Evolutionary conservation across 2,329 filamentous ascomycete species (phyloP), one percentile per base, ranked within the genome.

Genomic region (Pezicula neosporulosa): DNA sequence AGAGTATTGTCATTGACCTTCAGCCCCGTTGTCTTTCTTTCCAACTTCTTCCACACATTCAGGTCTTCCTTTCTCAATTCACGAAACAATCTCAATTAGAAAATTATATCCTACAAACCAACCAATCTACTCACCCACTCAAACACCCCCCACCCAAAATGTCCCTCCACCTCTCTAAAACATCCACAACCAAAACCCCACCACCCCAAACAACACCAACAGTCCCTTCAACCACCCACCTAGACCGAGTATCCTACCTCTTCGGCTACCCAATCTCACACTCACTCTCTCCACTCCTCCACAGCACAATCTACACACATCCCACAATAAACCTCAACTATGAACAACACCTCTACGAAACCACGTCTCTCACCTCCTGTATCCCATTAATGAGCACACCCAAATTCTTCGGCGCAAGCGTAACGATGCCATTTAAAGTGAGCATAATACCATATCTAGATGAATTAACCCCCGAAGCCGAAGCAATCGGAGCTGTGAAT

Each of bases 391-490:
- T 81, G 33, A 72, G 75, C 53, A 70, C 84, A 56, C 77, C 80
- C 15, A 72, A 77, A 57, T 87, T 84, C 66, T 86, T 84, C 62
- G 85, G 83, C 78, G 69, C 85, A 19, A 83, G 86, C 3, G 83
- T 93, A 36, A 93, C 89, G 18, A 94, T 93, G 89, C 89, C 89
- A 0, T 85, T 90, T 74, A 93, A 94, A 69, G 81, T 93, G 24
- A 77, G 82, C 60, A 90, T 93, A 64, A 81, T 92, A 53, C 76
- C 81, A 0, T 77, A 89, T 59, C 77, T 93, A 8, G 88, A 93
- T 63, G 81, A 85, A 49, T 73, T 92, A 36, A 90, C 87, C 6
- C 78, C 82, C 19, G 87, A 91, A 69, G 88, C 83, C 59, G 77
- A 79, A 46, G 83, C 85, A 35, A 85, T 91, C 19, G 88, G 89